Conservation (phyloP, 495 filamentous ascomycete genomes). For the Xylaria scruposa region DNA sequence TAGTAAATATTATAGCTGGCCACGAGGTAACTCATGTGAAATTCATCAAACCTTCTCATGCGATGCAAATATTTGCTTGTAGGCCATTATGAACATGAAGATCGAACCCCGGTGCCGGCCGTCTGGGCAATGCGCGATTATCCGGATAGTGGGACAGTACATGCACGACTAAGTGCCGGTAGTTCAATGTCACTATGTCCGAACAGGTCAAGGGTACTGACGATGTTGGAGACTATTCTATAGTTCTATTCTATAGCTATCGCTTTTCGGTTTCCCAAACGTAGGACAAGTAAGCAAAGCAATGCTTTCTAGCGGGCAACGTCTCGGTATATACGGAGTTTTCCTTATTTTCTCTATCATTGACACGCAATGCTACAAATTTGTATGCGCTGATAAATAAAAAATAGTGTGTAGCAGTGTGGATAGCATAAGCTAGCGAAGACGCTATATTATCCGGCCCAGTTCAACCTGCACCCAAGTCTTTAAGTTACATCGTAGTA, state of each 20-base stretch:
- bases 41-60: not conserved
- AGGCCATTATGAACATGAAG: not conserved
- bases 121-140: constrained; percentile 21
- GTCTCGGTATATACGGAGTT: not conserved
- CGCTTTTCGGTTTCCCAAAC: not conserved
- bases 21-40: not conserved
- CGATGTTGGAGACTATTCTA: not conserved
- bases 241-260: not conserved
- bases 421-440: not conserved
- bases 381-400: not conserved
- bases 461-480: not conserved
- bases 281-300: not conserved
- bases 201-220: not conserved
- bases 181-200: constrained; percentile 1
- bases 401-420: not conserved
- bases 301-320: not conserved
- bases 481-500: not conserved
- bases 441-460: constrained; percentile 2
- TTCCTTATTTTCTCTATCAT: not conserved
- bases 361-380: not conserved
- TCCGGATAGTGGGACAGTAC: not conserved
- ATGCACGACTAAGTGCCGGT: constrained; percentile 13
- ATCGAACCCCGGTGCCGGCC: not conserved
- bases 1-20: not conserved
- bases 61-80: not conserved